Evolutionary conservation across 148 eudicot genomes (phyloP), one percentile per base, ranked within the genome.

Genomic region (Vaccinium vitisidaea): DNA sequence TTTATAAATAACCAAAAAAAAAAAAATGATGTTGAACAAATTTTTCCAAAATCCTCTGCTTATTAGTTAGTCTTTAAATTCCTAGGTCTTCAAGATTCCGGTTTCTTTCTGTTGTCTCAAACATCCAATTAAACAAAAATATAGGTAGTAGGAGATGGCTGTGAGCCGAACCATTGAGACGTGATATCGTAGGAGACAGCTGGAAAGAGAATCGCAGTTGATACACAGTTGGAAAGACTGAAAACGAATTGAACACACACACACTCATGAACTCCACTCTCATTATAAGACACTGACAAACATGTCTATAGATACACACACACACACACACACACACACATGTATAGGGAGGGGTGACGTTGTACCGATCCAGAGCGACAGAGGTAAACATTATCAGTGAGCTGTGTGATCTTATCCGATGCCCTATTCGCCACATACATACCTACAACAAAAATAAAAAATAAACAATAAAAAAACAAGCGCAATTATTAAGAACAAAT

Each of bases 341-440:
- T 6, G 27, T 54, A 48, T 10, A 19, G 58, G 23, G 58, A 49
- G 56, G 39, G 10, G 25, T 16, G 46, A 75, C 39, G 9, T 12
- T 79, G n/a, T 94, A 97, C 99, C 94, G 99, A 97, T 87, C 99
- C 99, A 70, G 99, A 97, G 78, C 99, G 99, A 79, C 99, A 97
- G 43, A 95, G 85, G 69, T 94, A 97, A 74, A 97, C 98, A 89
- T 94, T 97, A 81, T 97, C 99, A 49, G 99, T 95, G 54, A 97
- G 91, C 89, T 97, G 91, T 0, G 98, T 95, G 86, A 97, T 95
- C 88, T 97, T 97, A 84, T 97, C 99, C n/a, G 99, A 97, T 16
- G 99, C 99, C 87, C 99, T 92, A 89, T 97, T 97, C 2, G 99
- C 99, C 80, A 95, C 98, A 83, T 97, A 95, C 92, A 92, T 88